Evolutionary conservation across 163 green algal species (phyloP).

Genomic region (Chlamydomonas reinhardtii): DNA sequence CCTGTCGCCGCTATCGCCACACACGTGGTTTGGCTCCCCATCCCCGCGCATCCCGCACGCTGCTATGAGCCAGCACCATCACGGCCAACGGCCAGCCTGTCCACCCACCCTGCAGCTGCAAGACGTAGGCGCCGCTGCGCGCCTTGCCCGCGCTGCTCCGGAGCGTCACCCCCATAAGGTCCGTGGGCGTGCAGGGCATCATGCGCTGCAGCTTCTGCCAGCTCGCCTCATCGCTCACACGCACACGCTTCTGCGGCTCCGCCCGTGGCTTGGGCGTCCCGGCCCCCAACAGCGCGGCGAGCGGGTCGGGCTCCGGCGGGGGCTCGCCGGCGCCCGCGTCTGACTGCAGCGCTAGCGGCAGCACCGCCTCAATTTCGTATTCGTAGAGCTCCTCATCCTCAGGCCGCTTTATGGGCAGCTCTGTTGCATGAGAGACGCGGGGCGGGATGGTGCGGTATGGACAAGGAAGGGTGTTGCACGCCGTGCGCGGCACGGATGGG

Average conservation of each 20-base stretch:
- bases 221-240: background rate
- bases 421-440: background rate
- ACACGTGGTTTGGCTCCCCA: too few species aligned
- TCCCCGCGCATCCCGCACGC: too few species aligned
- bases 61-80: too few species aligned
- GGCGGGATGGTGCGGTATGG: background rate
- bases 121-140: conserved; percentile 10
- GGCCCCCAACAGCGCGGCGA: background rate
- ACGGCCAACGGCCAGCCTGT: too few species aligned
- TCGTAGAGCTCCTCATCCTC: background rate
- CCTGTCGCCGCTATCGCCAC: too few species aligned
- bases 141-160: background rate
- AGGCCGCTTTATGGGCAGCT: conserved; percentile 3
- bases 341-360: conserved; percentile 22
- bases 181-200: background rate
- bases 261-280: background rate
- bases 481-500: too few species aligned
- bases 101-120: conserved; percentile 28
- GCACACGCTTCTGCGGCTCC: background rate
- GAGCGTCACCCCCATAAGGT: conserved; percentile 15
- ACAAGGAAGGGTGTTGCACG: background rate
- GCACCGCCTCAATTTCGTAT: conserved; percentile 12
- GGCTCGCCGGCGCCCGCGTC: background rate
- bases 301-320: background rate
- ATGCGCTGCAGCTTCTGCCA: conserved; percentile 38